Evolutionary conservation across 306 rosid species (phyloP), one percentile per base, ranked within the genome.

Genomic region (Mucuna pruriens): DNA sequence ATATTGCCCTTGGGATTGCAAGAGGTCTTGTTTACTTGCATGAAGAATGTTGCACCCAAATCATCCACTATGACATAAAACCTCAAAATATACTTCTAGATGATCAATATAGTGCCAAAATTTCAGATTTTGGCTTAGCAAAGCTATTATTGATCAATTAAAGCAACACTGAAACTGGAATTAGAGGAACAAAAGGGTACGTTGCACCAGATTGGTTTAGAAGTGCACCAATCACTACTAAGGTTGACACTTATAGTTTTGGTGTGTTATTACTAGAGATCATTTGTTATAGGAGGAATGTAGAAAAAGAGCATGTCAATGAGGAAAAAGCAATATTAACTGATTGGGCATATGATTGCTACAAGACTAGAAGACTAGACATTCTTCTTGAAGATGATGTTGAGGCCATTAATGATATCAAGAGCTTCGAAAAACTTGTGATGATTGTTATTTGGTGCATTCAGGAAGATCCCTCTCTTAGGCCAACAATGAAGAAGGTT

Each of bases 401-500:
- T 3, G 75, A 72, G 2, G 79, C 31, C 2, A 2, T 74, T 5
- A 36, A 40, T 46, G 73, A 51, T n/a, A 46, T 19, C 15, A 62
- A n/a, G 58, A 25, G 25, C 9, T 44, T 82, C 22, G 82, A 68
- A 38, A 82, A 34, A 55, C 23, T 68, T 63, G 67, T 82, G 1
- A 82, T 44, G 71, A 72, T 76, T 72, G 82, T 23, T 9, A 62
- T 82, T 45, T 82, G 85, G 85, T 82, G 85, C 17, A 68, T 69
- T 51, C 85, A 82, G 11, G 82, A 82, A 68, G 82, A 82, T 58
- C 85, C 78, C 7, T 58, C 29, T 39, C 78, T 34, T 11, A 49
- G 85, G 36, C 85, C 85, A 45, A 67, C 85, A 11, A 82, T 82
- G 85, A 82, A 76, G 39, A 40, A 62, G 26, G 85, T 76, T 13